These are phyloP conservation scores for Calonectria ilicicola DNA, from an alignment of 2,329 filamentous ascomycete genomes.

Conservation along the genomic window DNA sequence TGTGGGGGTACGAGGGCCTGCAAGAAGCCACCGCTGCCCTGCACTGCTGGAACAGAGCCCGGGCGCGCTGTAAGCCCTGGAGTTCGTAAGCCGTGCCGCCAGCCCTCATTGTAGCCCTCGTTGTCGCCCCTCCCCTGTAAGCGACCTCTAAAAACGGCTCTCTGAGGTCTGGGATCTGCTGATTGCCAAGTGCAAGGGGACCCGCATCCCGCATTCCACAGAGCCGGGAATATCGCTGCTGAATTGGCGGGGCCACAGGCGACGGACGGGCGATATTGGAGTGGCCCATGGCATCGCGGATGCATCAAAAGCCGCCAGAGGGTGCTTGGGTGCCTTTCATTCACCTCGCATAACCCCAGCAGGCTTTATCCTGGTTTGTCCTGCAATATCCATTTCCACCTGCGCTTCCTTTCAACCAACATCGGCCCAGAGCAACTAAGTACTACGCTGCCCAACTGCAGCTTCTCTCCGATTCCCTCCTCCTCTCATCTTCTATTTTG, in stretches of 20 bases:
- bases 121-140: background rate
- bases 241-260: background rate
- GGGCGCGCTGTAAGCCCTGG: background rate
- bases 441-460: background rate
- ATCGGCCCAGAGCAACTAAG: background rate
- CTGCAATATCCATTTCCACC: constrained; percentile 3
- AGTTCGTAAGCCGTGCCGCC: constrained; percentile 2
- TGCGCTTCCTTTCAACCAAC: constrained; percentile 15
- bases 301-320: background rate
- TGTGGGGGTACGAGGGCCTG: background rate
- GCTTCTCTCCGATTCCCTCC: background rate
- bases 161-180: constrained; percentile 4
- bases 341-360: background rate
- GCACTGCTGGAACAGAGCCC: background rate
- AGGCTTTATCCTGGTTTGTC: constrained; percentile 10
- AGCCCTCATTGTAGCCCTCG: background rate
- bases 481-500: background rate
- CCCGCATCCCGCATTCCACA: constrained; percentile 19
- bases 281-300: constrained; percentile 12
- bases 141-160: constrained; percentile 9
- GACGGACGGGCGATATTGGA: constrained; percentile 1
- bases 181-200: constrained; percentile 5
- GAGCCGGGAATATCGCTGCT: constrained; percentile 19
- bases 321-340: background rate
- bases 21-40: background rate